Evolutionary conservation across 148 eudicot genomes (phyloP).

Genomic region (Talinum fruticosum): DNA sequence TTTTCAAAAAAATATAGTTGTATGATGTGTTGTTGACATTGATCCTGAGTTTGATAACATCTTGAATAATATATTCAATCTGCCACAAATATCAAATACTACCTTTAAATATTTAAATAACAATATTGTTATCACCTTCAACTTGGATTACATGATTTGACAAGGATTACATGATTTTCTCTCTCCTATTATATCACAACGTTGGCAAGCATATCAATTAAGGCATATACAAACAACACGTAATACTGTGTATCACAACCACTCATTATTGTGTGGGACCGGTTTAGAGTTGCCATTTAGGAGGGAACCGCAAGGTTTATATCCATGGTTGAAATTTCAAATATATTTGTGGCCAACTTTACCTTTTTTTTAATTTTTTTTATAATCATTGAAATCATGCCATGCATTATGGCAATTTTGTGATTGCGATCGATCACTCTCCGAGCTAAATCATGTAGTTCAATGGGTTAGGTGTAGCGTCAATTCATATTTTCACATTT

Average conservation of each 20-base stretch:
- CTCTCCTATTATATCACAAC: neutral
- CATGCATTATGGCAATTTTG: conserved; percentile 5
- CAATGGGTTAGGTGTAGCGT: neutral
- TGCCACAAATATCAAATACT: no score
- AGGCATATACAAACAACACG: neutral
- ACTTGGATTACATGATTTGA: neutral
- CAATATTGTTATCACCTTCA: no score
- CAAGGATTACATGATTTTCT: neutral
- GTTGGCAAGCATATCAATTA: conserved; percentile 4
- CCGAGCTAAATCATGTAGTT: neutral
- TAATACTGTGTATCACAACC: neutral
- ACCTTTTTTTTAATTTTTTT: no score
- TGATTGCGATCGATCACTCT: neutral
- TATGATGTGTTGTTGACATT: no score
- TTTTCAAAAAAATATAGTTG: no score
- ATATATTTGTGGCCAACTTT: conserved; percentile 2
- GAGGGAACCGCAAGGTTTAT: neutral
- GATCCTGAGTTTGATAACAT: no score
- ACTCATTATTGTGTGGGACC: neutral
- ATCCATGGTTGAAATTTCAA: neutral
- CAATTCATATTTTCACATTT: neutral
- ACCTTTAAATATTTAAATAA: no score
- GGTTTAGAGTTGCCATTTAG: neutral
- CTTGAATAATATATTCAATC: no score
- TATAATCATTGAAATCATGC: conserved; percentile 6